A percentile compares a stretch with the other conserved stretches of the same genome.
Evolutionary conservation across 371 early-diverging fungal species (phyloP).

Genomic region (Mortierella sp.): DNA sequence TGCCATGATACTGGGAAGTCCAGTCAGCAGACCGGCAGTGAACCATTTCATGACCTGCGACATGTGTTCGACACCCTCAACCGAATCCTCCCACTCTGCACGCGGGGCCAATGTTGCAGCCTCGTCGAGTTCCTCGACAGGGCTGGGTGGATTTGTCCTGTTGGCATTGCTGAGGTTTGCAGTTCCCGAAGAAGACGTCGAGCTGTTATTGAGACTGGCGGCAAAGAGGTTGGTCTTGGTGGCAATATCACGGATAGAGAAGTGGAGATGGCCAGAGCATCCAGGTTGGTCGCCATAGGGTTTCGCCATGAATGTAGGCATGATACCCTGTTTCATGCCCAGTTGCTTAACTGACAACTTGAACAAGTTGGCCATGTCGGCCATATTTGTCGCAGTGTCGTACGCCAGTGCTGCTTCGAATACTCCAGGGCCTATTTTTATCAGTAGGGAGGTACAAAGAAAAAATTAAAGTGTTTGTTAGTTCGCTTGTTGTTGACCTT

Average conservation of each 20-base stretch:
- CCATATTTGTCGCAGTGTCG: constrained; percentile 72
- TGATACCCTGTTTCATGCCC: constrained; percentile 77
- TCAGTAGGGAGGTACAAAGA: not conserved
- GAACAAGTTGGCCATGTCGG: constrained; percentile 86
- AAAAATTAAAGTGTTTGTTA: not conserved
- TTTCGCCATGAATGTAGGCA: constrained; percentile 92
- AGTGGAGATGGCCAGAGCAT: constrained; percentile 89
- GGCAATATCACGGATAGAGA: constrained; percentile 70
- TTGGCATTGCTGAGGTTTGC: constrained; percentile 13
- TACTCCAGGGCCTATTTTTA: constrained; percentile 80
- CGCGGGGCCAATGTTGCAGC: not conserved
- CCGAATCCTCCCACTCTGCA: constrained; percentile 50
- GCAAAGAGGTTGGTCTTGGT: constrained; percentile 71
- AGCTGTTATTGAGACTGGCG: constrained; percentile 31
- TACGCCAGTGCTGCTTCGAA: constrained; percentile 88
- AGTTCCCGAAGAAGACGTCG: not conserved
- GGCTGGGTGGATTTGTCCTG: constrained; percentile 16
- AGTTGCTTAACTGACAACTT: constrained; percentile 85
- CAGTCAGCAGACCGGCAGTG: no score
- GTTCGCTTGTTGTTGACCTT: not conserved
- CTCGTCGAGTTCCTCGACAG: constrained; percentile 24
- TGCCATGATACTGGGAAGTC: no score
- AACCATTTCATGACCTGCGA: constrained; percentile 71
- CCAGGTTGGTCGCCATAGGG: constrained; percentile 83
- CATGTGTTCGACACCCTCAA: constrained; percentile 60